Percentiles rank a stretch among this genome's conserved stretches.
Conservation (phyloP, 768 basidiomycete species). For the Cystofilobasidium macerans region DNA sequence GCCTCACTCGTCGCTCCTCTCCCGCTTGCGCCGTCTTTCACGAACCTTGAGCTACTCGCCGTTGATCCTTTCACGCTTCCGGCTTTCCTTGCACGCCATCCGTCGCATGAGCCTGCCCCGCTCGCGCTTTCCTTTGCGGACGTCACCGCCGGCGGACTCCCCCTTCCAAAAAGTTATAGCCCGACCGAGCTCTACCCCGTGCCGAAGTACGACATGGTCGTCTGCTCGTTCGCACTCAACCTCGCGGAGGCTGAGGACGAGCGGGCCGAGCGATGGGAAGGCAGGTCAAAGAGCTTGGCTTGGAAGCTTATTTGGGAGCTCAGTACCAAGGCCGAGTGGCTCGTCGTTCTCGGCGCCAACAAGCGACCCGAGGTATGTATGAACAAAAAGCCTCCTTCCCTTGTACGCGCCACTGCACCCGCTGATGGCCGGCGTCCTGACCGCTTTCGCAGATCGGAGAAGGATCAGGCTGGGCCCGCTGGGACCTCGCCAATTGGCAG, state of each 20-base stretch:
- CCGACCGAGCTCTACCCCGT: conserved; percentile 19
- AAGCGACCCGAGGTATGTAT: conserved; percentile 62
- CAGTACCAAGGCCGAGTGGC: conserved; percentile 52
- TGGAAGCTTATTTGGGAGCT: conserved; percentile 57
- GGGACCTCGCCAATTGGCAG: conserved; percentile 35
- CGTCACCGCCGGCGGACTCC: conserved; percentile 51
- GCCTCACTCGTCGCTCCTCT: conserved; percentile 37
- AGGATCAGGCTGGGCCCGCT: conserved; percentile 35
- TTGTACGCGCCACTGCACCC: neutral
- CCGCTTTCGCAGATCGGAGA: conserved; percentile 37
- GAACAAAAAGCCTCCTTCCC: too few species aligned
- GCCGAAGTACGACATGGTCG: conserved; percentile 48
- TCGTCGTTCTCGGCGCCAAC: conserved; percentile 60
- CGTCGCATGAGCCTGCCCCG: neutral
- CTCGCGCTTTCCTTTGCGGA: conserved; percentile 52
- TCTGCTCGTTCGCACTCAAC: conserved; percentile 67
- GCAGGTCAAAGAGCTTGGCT: conserved; percentile 43
- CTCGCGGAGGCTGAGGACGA: conserved; percentile 43
- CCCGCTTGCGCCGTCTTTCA: conserved; percentile 2
- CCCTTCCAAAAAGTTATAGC: conserved; percentile 32
- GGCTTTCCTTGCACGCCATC: neutral
- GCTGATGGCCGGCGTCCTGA: neutral
- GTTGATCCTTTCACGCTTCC: conserved; percentile 30
- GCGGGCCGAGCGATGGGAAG: conserved; percentile 13
- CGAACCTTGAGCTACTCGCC: conserved; percentile 15